Evolutionary conservation across 2,329 filamentous ascomycete genomes (phyloP), one percentile per base, ranked within the genome.

Genomic region (Biscogniauxia sp.): DNA sequence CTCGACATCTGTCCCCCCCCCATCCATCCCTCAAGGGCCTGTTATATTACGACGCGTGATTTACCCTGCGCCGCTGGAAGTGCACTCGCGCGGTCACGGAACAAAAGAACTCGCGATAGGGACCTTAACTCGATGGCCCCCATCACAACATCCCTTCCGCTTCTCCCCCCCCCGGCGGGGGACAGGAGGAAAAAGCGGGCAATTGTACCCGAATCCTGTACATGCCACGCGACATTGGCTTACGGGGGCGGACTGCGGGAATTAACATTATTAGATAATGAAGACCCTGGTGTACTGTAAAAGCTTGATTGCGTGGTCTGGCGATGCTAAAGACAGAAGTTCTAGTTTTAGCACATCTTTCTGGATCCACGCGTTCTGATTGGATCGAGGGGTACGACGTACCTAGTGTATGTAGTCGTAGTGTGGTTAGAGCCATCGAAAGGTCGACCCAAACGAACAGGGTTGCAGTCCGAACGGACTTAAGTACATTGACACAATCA

Each of bases 151-250:
- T 13, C 7, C 19, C 19, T 23, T 17, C 19, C n/a, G n/a, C n/a
- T n/a, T n/a, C 20, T 20, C 50, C 13, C 19, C 50, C 28, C 26
- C 26, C 26, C 26, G 26, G 26, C 7, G 28, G 50, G 19, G 50
- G 19, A 51, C 50, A 51, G 9, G 9, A 2, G n/a, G 20, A 51
- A 20, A 51, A 25, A 9, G 37, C 37, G 37, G 37, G 37, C 37
- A 45, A 11, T n/a, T 45, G 37, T 45, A 45, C 37, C 15, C 37
- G 37, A 45, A 45, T 45, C 37, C 20, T 62, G 61, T 60, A 49
- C 57, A 56, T 63, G 64, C 64, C 63, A 66, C 64, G 63, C 63
- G 64, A 64, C 59, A 61, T 65, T 62, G 51, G 59, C 60, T 66
- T 63, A 66, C 54, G 56, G 37, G 37, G 5, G 55, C 57, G 56